Conservation (phyloP, 78 protist genomes). For the Planoprotostelium fungivorum region DNA sequence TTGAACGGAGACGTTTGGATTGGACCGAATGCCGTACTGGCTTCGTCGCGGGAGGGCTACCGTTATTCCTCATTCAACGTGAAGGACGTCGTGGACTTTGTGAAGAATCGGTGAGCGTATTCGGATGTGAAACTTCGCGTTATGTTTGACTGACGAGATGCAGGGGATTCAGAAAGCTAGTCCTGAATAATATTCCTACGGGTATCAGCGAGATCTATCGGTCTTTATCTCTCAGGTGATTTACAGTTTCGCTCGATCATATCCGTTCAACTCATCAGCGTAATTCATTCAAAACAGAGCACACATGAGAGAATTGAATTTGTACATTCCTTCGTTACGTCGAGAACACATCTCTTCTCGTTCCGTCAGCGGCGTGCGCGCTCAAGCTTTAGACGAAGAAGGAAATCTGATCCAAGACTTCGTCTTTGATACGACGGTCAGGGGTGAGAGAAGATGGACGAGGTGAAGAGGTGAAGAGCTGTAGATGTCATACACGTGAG, state of each 20-base stretch:
- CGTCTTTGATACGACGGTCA: conserved; percentile 21
- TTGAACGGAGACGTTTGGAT: conserved; percentile 48
- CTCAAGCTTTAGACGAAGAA: conserved; percentile 24
- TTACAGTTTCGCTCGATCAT: background rate
- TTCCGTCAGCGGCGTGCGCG: conserved; percentile 35
- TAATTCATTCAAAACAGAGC: background rate
- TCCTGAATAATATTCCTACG: background rate
- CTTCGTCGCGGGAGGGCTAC: conserved; percentile 54
- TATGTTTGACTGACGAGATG: background rate
- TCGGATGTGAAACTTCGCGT: background rate
- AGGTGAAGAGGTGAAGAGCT: background rate
- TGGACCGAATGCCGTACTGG: conserved; percentile 72
- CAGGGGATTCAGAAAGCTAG: background rate
- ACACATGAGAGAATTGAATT: background rate
- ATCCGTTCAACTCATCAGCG: background rate
- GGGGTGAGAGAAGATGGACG: background rate
- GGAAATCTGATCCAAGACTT: conserved; percentile 65
- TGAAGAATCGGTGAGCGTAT: too few species aligned
- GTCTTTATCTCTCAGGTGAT: background rate
- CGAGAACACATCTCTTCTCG: background rate
- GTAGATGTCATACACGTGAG: conserved; percentile 34
- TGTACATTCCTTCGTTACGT: background rate
- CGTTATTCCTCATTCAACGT: conserved; percentile 4
- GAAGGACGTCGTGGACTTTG: conserved; percentile 12
- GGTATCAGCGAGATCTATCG: background rate